Conservation (phyloP, 2,329 filamentous ascomycete genomes). For the Lecanoromycetidae sp. region DNA sequence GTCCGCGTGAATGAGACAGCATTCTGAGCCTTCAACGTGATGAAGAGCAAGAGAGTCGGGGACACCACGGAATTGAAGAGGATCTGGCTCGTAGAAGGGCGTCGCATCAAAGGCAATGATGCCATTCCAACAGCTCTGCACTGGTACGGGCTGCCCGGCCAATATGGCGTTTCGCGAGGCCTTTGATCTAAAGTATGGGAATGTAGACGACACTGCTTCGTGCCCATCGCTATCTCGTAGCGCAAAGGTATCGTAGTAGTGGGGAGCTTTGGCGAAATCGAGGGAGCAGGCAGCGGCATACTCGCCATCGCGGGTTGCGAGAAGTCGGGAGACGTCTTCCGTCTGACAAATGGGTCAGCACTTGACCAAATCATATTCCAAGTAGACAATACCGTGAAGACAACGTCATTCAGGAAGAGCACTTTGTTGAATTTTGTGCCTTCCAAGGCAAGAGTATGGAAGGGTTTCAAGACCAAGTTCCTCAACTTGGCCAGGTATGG, state of each 20-base stretch:
- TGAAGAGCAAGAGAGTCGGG: constrained; percentile 39
- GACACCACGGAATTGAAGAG: constrained; percentile 37
- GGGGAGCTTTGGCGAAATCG: constrained; percentile 55
- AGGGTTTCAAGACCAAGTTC: constrained; percentile 50
- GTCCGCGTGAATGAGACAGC: constrained; percentile 55
- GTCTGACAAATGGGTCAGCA: constrained; percentile 24
- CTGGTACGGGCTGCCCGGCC: constrained; percentile 40
- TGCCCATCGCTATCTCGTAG: constrained; percentile 55
- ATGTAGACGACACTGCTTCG: constrained; percentile 51
- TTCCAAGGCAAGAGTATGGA: constrained; percentile 39
- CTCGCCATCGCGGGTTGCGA: constrained; percentile 45
- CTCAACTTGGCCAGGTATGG: constrained; percentile 54
- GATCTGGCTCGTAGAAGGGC: constrained; percentile 26
- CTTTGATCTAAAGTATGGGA: constrained; percentile 51
- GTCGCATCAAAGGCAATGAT: constrained; percentile 28
- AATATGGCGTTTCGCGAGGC: constrained; percentile 43
- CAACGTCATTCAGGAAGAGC: constrained; percentile 44
- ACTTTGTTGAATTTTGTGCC: constrained; percentile 47
- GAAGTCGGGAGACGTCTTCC: constrained; percentile 41
- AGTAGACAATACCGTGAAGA: constrained; percentile 28
- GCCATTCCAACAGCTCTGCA: constrained; percentile 54
- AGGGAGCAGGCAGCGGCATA: constrained; percentile 61
- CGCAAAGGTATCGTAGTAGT: constrained; percentile 64
- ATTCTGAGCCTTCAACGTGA: constrained; percentile 48
- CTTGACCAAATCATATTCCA: not conserved